Evolutionary conservation across 805 yeast genomes (phyloP), one percentile per base, ranked within the genome.

Genomic region (Brettanomyces bruxellensis): DNA sequence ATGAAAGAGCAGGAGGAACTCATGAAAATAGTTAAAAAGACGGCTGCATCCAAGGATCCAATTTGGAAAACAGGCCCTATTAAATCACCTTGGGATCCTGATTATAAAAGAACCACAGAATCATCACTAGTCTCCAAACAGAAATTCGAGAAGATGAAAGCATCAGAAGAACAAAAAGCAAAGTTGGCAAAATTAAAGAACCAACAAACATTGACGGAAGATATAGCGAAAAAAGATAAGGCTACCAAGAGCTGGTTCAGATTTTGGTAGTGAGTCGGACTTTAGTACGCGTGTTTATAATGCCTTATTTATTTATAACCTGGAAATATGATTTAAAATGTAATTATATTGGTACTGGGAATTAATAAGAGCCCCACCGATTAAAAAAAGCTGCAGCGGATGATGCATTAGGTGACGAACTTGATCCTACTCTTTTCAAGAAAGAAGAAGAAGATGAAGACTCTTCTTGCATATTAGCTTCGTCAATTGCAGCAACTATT

Each of bases 401-500:
- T 2, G 32, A 28, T 28, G 32, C 7, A 28, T 28, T 28, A 28
- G 32, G 32, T 9, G 32, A 28, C 9, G 32, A 28, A 9, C 32
- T 28, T 28, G 32, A 28, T 7, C 41, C 41, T 11, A 34, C 28
- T 13, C 35, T 5, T 25, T n/a, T 22, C 18, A 24, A 14, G 23
- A 40, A 41, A 44, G 51, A 24, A 18, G 38, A 42, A 6, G 50
- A 45, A 5, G 58, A 45, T 32, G 62, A 58, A 1, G 67, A 62
- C 39, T 51, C 57, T 54, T 70, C 72, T 52, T 75, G 79, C 44
- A 72, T 68, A 58, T 78, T 78, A 30, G 86, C 83, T 41, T 78
- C 84, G 63, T 86, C 95, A 9, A 86, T 86, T 1, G 93, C 86
- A 2, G 78, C 79, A 5, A 93, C 96, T 34, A 93, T 89, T 49